Percentiles rank a stretch among this genome's conserved stretches.
These are phyloP conservation scores for Exophiala dermatitidis DNA, from an alignment of 2,329 filamentous ascomycete species.

Conservation along the genomic window DNA sequence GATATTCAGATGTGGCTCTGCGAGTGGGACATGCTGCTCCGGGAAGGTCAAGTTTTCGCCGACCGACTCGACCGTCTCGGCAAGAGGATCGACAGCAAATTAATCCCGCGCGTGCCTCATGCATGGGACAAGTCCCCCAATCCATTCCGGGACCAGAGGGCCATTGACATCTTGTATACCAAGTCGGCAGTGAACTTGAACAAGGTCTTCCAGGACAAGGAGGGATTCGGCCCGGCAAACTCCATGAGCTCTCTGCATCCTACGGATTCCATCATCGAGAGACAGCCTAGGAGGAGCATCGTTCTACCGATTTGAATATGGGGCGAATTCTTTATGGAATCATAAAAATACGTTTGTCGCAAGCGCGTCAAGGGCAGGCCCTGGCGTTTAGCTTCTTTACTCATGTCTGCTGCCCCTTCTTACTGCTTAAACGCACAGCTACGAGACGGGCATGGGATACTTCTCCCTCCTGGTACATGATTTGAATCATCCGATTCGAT, in stretches of 20 bases:
- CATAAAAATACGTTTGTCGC: no score
- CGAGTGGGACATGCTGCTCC: slow-evolving; percentile 61
- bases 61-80: slow-evolving; percentile 37
- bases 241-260: slow-evolving; percentile 23
- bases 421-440: no score
- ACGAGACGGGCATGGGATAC: no score
- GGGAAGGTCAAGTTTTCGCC: slow-evolving; percentile 47
- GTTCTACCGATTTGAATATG: slow-evolving; percentile 16
- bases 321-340: no score
- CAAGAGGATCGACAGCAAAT: slow-evolving; percentile 40
- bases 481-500: no score
- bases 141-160: slow-evolving; percentile 40
- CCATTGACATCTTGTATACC: slow-evolving; percentile 38
- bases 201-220: slow-evolving; percentile 32
- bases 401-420: no score
- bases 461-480: no score
- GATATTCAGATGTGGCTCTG: slow-evolving; percentile 57
- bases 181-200: slow-evolving; percentile 41
- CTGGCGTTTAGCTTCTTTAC: no score
- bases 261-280: slow-evolving; percentile 20
- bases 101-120: slow-evolving; percentile 42
- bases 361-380: no score
- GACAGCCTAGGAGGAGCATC: slow-evolving; percentile 21
- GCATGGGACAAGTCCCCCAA: slow-evolving; percentile 45
- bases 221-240: slow-evolving; percentile 18